Conservation (phyloP, 495 filamentous ascomycete genomes). For the Barbatosphaeria neglecta region DNA sequence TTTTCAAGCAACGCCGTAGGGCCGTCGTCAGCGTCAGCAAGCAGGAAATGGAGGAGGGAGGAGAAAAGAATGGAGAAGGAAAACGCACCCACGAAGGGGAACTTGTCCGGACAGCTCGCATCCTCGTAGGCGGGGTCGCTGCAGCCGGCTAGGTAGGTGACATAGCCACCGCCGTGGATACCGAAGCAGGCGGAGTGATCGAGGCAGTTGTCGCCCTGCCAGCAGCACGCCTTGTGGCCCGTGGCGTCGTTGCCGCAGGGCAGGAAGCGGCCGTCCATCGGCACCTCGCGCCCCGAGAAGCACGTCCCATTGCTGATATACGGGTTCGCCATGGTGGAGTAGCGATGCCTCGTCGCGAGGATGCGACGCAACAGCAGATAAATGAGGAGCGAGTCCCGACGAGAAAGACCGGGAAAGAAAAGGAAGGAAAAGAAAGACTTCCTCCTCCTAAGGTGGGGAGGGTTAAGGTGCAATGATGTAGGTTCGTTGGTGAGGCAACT, state of each 20-base stretch:
- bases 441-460: no score
- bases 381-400: no score
- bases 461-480: no score
- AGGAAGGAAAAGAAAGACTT: no score
- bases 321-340: not conserved
- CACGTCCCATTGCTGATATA: slow-evolving; percentile 27
- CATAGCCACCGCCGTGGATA: slow-evolving; percentile 9
- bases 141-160: slow-evolving; percentile 24
- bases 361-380: no score
- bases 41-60: not conserved
- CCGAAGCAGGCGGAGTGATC: slow-evolving; percentile 17
- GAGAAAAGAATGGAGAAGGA: not conserved
- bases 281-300: slow-evolving; percentile 7
- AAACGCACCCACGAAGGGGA: slow-evolving; percentile 2
- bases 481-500: no score
- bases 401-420: no score
- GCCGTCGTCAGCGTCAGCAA: no score
- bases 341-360: not conserved
- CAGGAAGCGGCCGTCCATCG: slow-evolving; percentile 9
- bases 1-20: no score
- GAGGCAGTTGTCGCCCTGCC: slow-evolving; percentile 19
- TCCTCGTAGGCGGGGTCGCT: slow-evolving; percentile 12
- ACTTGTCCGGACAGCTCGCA: slow-evolving; percentile 9
- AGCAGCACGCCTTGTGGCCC: slow-evolving; percentile 23
- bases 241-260: slow-evolving; percentile 24